phyloP scores from a whole-genome alignment of 2,329 filamentous ascomycete genomes.

The Fusarium ramigenum region DNA sequence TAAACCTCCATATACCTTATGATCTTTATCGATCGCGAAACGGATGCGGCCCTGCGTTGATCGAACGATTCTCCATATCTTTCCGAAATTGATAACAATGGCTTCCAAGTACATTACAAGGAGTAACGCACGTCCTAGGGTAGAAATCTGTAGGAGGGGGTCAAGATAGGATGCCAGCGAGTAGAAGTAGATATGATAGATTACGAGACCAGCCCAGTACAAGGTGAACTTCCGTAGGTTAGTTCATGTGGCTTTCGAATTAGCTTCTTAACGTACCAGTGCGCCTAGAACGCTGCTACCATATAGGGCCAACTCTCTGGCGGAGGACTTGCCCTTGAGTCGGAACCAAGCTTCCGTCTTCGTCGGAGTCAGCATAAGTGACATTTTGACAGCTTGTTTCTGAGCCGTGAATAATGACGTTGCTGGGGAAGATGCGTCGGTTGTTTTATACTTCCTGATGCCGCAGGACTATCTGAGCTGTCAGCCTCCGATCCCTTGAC shows the following conservation, averaged over 20 bases:
- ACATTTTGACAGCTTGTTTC: rapidly evolving
- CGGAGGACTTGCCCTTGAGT: background rate
- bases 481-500: background rate
- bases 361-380: background rate
- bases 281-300: background rate
- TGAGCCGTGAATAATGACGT: too few species aligned
- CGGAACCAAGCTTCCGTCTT: background rate
- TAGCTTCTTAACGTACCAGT: background rate
- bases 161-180: rapidly evolving
- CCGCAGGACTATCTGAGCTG: too few species aligned
- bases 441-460: background rate
- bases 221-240: background rate
- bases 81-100: background rate
- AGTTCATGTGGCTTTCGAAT: too few species aligned
- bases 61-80: background rate
- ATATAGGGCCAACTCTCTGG: background rate
- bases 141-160: background rate
- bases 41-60: background rate
- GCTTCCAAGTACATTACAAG: background rate
- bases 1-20: background rate
- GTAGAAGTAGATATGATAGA: background rate
- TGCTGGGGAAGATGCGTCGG: background rate
- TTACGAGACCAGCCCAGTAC: background rate
- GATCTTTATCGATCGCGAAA: background rate
- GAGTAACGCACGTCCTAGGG: background rate